Evolutionary conservation across 1,284 basidiomycete genomes (phyloP).

Genomic region (Kwoniella shivajii): DNA sequence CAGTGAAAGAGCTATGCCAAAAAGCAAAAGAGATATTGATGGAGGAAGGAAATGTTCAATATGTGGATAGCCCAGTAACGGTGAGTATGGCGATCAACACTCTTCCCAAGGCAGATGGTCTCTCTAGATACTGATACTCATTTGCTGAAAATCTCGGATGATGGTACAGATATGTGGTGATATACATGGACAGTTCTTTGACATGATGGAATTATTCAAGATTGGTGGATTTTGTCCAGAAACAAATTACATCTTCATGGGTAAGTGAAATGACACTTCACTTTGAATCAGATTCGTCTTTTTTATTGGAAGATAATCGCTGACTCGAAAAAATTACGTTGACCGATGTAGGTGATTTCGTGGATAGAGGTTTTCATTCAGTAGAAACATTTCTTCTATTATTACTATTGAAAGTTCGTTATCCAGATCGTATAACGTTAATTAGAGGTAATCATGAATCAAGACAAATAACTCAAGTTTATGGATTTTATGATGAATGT

Average conservation of each 20-base stretch:
- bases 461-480: conserved; percentile 98
- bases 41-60: conserved; percentile 96
- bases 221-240: conserved; percentile 93
- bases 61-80: conserved; percentile 94
- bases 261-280: conserved; percentile 58
- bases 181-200: conserved; percentile 98
- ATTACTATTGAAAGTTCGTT: conserved; percentile 93
- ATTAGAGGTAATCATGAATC: conserved; percentile 99
- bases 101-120: too few relatives aligned
- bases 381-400: conserved; percentile 96
- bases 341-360: conserved; percentile 72
- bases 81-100: too few relatives aligned
- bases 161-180: conserved; percentile 86
- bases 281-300: background rate
- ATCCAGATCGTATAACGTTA: conserved; percentile 95
- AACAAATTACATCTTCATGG: conserved; percentile 98
- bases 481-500: conserved; percentile 99
- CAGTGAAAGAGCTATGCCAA: conserved; percentile 88
- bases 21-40: conserved; percentile 95
- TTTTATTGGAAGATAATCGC: too few relatives aligned
- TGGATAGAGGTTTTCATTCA: conserved; percentile 95
- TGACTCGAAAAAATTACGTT: too few relatives aligned
- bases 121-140: background rate
- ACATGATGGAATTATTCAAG: conserved; percentile 95
- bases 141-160: background rate